Evolutionary conservation across 371 early-diverging fungal genomes (phyloP).

Genomic region (Zopfochytrium polystomum): DNA sequence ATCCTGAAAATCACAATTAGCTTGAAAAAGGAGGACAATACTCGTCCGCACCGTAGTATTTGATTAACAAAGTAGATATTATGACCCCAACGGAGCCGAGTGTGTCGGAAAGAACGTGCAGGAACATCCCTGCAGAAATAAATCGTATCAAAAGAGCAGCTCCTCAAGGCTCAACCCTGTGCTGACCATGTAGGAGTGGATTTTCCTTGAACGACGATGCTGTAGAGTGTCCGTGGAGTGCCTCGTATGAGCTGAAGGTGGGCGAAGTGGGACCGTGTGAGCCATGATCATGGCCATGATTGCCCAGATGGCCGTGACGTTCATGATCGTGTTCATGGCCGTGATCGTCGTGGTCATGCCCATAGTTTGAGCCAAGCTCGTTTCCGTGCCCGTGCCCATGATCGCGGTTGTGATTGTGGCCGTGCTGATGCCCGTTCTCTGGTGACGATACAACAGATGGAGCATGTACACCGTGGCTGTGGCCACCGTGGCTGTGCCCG

Average conservation of each 20-base stretch:
- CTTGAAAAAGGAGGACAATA: neutral
- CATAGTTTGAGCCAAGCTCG: slow-evolving; percentile 34
- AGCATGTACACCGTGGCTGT: slow-evolving; percentile 20
- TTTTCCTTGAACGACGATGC: too few species aligned
- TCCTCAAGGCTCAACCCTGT: neutral
- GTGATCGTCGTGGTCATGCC: slow-evolving; percentile 28
- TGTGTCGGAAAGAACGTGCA: slow-evolving; percentile 94
- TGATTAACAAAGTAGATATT: slow-evolving; percentile 83
- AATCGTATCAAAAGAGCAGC: slow-evolving; percentile 3
- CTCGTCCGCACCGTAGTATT: slow-evolving; percentile 64
- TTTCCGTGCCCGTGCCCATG: slow-evolving; percentile 42
- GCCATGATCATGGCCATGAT: slow-evolving; percentile 1
- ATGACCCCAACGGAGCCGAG: slow-evolving; percentile 95
- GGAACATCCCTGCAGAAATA: slow-evolving; percentile 70
- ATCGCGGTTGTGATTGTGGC: slow-evolving; percentile 35
- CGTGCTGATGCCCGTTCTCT: slow-evolving; percentile 17
- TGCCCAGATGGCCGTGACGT: slow-evolving; percentile 9
- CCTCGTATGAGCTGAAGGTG: too few species aligned
- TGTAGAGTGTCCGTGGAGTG: slow-evolving; percentile 7
- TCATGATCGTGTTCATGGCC: slow-evolving; percentile 15
- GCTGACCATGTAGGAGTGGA: slow-evolving; percentile 11
- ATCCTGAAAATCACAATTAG: slow-evolving; percentile 39
- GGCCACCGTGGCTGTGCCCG: slow-evolving; percentile 27
- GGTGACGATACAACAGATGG: neutral
- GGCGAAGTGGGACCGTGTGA: slow-evolving; percentile 34